phyloP scores from a whole-genome alignment of 805 yeast genomes.

The Zygoascus flipseniorum region DNA sequence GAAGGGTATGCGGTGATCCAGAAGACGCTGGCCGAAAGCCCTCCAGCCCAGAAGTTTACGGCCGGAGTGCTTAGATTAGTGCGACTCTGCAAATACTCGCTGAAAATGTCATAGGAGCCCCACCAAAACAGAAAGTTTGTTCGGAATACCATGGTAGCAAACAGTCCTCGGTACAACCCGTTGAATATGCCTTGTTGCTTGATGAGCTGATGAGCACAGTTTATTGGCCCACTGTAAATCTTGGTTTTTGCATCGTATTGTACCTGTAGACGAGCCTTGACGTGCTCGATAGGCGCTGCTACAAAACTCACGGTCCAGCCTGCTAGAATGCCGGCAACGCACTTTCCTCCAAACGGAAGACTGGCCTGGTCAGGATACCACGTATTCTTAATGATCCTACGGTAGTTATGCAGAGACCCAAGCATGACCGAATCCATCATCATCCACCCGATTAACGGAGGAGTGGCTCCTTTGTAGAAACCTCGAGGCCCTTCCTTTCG shows the following conservation, averaged over 20 bases:
- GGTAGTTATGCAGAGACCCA: conserved; percentile 74
- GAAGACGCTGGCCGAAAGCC: conserved; percentile 67
- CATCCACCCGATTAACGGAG: conserved; percentile 91
- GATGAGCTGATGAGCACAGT: conserved; percentile 41
- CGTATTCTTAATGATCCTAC: conserved; percentile 55
- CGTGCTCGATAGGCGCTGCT: conserved; percentile 91
- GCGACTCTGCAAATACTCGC: conserved; percentile 55
- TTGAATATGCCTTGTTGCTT: conserved; percentile 47
- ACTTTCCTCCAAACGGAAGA: conserved; percentile 67
- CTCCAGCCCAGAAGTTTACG: conserved; percentile 88
- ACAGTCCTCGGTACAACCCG: conserved; percentile 72
- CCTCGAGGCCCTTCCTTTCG: conserved; percentile 71
- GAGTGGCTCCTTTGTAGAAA: conserved; percentile 83
- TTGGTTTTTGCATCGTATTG: conserved; percentile 73
- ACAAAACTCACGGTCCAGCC: conserved; percentile 91
- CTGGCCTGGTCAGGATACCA: conserved; percentile 51
- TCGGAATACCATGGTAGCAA: conserved; percentile 82
- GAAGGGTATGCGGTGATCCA: conserved; percentile 88
- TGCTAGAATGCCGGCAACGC: conserved; percentile 65
- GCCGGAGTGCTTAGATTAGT: conserved; percentile 59
- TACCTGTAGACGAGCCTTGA: conserved; percentile 82
- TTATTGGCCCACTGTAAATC: conserved; percentile 69
- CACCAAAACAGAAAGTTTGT: conserved; percentile 87
- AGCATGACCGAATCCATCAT: conserved; percentile 87
- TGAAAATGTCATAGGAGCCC: conserved; percentile 83